Base-by-base conservation (phyloP, 805 yeast genomes). In the Blastobotrys mokoenaii region DNA sequence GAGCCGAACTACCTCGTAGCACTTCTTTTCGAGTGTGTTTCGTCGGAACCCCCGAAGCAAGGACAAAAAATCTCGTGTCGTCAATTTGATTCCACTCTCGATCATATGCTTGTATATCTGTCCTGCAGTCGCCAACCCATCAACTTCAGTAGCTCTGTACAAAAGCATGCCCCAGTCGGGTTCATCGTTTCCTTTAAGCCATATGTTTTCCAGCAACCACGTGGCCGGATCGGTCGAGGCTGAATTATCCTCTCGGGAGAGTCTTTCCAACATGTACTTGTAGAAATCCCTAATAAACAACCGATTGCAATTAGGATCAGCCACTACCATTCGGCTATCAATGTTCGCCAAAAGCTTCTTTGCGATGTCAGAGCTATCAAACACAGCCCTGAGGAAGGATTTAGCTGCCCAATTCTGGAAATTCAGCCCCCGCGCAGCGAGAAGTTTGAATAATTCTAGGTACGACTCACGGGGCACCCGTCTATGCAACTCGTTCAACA, bases 31-130 rank as follows among this genome's bases (percentile, higher is more conserved):
- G 10, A 52, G 48, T 7, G 61, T 61, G 16, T 50, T 37, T 6
- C 51, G 38, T 2, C 64, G 46, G 34, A 61, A 61, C 20, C 56
- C 53, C 29, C 54, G 53, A 43, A 60, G 54, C 2, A 62, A 45
- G 44, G 38, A 60, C 53, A 55, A 6, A 50, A 46, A 25, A 16
- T 34, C 34, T n/a, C 42, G 17, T 10, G 27, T 15, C 20, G 31
- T 50, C 1, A 52, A 51, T 31, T 50, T 52, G 11, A 55, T 34
- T 2, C 58, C 58, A 9, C 45, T 42, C 3, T 55, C 45, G 3
- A 50, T 35, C 51, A 52, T 49, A 6, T 51, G 39, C 4, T 52
- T 53, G 14, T 55, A 53, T 8, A 59, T 49, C 2, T 47, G 43
- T 3, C 53, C 49, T 0, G 59, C 53, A 2, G 55, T 50, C 12